Conservation (phyloP, 768 basidiomycete genomes). For the Tulasnella sp. region DNA sequence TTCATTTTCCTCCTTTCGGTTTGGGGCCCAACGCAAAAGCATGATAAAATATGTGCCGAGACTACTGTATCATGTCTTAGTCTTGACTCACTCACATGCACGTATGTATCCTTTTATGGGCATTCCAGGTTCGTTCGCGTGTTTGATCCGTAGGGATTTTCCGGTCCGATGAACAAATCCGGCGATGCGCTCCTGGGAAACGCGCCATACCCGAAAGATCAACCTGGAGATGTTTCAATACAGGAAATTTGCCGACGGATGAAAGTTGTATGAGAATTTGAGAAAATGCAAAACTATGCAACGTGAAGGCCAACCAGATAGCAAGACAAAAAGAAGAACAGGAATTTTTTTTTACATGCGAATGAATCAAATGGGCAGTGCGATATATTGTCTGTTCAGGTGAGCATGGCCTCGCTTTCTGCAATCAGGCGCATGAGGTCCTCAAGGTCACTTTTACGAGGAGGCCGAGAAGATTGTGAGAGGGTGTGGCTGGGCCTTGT, state of each 20-base stretch:
- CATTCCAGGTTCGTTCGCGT: neutral
- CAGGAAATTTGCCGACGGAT: neutral
- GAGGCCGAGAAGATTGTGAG: neutral
- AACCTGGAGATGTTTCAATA: neutral
- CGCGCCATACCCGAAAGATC: neutral
- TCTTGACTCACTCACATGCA: neutral
- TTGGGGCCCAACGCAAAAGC: neutral
- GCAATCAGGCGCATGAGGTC: slow-evolving; percentile 14
- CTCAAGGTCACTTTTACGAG: neutral
- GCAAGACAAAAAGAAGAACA: neutral
- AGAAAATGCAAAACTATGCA: neutral
- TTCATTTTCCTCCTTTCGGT: neutral
- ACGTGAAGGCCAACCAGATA: neutral
- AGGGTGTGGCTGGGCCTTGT: neutral
- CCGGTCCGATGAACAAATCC: neutral
- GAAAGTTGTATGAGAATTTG: neutral
- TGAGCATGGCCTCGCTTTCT: slow-evolving; percentile 19
- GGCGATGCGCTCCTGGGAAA: neutral
- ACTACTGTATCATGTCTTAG: neutral
- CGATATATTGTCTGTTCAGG: neutral
- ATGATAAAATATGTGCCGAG: neutral
- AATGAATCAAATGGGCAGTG: neutral
- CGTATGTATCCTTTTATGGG: neutral
- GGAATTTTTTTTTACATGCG: neutral
- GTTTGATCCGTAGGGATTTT: neutral